Base-by-base conservation (phyloP, 108 stramenopile genomes). In the Cyclotella cryptica region DNA sequence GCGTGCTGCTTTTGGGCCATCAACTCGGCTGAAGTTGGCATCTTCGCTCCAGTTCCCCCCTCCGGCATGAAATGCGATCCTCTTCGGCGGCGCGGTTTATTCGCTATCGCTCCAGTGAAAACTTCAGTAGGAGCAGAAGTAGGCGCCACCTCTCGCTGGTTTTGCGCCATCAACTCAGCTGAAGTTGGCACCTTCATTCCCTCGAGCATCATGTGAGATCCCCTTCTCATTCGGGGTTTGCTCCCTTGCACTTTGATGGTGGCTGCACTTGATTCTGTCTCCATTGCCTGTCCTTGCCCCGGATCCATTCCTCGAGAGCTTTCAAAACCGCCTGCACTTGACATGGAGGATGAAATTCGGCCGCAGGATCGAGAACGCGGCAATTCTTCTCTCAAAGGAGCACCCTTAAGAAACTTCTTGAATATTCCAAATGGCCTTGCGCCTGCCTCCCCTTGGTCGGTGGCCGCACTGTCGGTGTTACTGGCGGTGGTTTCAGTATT, bases 11-110 rank as follows among this genome's bases (percentile, higher is more conserved):
- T 66, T 67, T 66, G 66, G 7, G 66, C 66, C 75, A 67, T 75
- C 35, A 74, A 65, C 29, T 75, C 66, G 21, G 66, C 66, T 28
- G 75, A 66, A 46, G 75, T 75, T 60, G 75, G 66, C 22, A 75
- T 26, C 42, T 66, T 75, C 12, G 35, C 49, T 4, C 58, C 58
- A 45, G 26, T 27, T 47, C 52, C 65, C 30, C 0, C 46, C 14
- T 13, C 30, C 6, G 66, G 66, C 75, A 75, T 75, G 43, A 52
- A 54, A 35, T 75, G 41, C 2, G 66, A 75, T 46, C 75, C 75
- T 46, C 75, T 57, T 28, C 75, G 75, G 59, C 66, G 75, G 39
- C 75, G 69, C 15, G 69, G 55, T 71, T 71, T 71, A 9, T 29
- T 18, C 18, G 69, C 57, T 17, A 55, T 58, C 10, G 69, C 55